These are phyloP conservation scores for Lasiodiplodia theobromae DNA, from an alignment of 2,329 filamentous ascomycete genomes.

Conservation along the genomic window DNA sequence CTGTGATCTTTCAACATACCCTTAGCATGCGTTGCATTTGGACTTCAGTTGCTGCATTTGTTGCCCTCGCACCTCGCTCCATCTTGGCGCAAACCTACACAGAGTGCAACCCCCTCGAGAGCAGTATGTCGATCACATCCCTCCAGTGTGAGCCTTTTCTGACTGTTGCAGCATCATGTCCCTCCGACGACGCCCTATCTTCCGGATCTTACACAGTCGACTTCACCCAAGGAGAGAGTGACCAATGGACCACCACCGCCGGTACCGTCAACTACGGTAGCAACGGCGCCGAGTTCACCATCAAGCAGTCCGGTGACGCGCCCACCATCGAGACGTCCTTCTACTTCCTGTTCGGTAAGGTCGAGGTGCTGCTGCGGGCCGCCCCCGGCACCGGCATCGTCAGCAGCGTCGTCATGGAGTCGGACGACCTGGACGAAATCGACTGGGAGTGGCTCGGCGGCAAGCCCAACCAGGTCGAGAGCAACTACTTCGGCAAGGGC, in stretches of 20 bases:
- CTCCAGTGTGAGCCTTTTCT: constrained; percentile 30
- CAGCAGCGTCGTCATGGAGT: constrained; percentile 77
- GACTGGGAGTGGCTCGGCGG: constrained; percentile 79
- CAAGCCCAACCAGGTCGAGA: constrained; percentile 66
- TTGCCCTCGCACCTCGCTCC: not conserved
- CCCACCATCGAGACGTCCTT: constrained; percentile 75
- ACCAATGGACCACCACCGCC: constrained; percentile 31
- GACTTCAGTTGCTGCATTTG: not conserved
- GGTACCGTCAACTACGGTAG: constrained; percentile 45
- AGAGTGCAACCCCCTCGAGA: constrained; percentile 41
- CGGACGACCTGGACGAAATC: constrained; percentile 81
- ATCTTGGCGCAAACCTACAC: constrained; percentile 44
- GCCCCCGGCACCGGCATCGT: constrained; percentile 75
- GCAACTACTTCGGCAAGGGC: constrained; percentile 78
- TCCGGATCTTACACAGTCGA: constrained; percentile 40
- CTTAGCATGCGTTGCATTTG: constrained; percentile 13
- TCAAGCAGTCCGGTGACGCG: constrained; percentile 49
- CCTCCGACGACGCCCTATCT: constrained; percentile 43
- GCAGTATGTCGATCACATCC: constrained; percentile 7
- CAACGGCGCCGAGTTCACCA: constrained; percentile 53
- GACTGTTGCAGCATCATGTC: constrained; percentile 36
- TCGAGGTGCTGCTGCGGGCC: constrained; percentile 76
- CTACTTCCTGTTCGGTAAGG: constrained; percentile 81
- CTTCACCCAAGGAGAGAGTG: constrained; percentile 41
- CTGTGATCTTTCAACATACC: not conserved